A percentile compares a stretch with the other conserved stretches of the same genome.
phyloP scores from a whole-genome alignment of 2,329 filamentous ascomycete species.

The Pyrenochaeta sp. region DNA sequence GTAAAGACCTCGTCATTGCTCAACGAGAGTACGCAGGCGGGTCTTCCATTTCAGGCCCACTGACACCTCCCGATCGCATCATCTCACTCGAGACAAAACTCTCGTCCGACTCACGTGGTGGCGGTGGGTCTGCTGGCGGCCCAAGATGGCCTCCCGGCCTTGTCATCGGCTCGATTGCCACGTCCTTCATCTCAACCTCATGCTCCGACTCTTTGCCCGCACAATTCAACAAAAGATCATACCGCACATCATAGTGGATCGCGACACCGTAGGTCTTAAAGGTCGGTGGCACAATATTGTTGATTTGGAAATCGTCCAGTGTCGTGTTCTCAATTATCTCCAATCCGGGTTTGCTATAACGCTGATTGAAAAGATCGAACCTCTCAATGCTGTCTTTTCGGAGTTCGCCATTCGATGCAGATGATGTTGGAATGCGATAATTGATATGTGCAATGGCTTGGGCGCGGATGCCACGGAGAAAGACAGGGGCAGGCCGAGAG shows the following conservation, averaged over 20 bases:
- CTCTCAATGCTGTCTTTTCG: constrained; percentile 17
- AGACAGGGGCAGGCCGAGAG: constrained; percentile 16
- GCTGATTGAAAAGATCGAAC: constrained; percentile 28
- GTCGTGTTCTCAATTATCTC: constrained; percentile 12
- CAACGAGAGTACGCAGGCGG: constrained; percentile 14
- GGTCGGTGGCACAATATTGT: constrained; percentile 21
- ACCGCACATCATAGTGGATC: constrained; percentile 24
- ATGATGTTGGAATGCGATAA: constrained; percentile 23
- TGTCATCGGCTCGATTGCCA: constrained; percentile 27
- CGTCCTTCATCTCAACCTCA: constrained; percentile 19
- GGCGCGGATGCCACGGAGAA: constrained; percentile 31
- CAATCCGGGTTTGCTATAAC: constrained; percentile 29
- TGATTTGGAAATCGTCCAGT: constrained; percentile 22
- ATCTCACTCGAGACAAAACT: constrained; percentile 1
- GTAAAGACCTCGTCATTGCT: neutral
- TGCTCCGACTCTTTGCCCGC: constrained; percentile 30
- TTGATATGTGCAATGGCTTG: constrained; percentile 20
- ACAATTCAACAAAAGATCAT: constrained; percentile 28
- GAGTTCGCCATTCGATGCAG: constrained; percentile 13
- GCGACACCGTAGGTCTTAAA: constrained; percentile 31
- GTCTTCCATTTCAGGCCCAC: neutral
- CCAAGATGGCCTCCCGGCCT: constrained; percentile 25
- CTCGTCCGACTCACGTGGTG: constrained; percentile 9
- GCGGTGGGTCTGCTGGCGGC: constrained; percentile 19
- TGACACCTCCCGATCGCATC: constrained; percentile 1